phyloP scores from a whole-genome alignment of 2,329 filamentous ascomycete genomes.

The Aspergillus fructus region DNA sequence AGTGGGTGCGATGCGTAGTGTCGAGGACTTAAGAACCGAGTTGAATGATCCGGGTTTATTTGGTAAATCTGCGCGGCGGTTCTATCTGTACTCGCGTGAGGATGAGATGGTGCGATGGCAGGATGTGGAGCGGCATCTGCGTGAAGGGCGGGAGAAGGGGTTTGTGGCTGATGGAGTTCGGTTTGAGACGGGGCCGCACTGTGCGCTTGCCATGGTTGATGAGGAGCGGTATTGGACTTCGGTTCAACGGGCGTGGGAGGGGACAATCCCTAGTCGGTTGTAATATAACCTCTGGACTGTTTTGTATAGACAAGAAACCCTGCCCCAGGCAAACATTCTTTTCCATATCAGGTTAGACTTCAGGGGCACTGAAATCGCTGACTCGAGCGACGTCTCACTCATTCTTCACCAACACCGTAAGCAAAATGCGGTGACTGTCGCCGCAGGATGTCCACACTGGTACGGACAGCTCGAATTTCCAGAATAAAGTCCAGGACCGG shows the following conservation, averaged over 20 bases:
- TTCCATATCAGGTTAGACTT: too few relatives aligned
- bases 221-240: background rate
- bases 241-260: background rate
- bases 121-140: conserved; percentile 20
- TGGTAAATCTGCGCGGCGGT: conserved; percentile 11
- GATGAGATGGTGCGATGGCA: conserved; percentile 21
- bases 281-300: background rate
- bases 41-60: conserved; percentile 20
- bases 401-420: too few relatives aligned
- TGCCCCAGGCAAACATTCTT: too few relatives aligned
- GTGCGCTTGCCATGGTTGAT: conserved; percentile 21
- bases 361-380: too few relatives aligned
- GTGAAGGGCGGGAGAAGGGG: conserved; percentile 14
- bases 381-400: too few relatives aligned
- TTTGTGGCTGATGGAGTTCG: conserved; percentile 12
- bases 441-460: too few relatives aligned
- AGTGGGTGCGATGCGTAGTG: conserved; percentile 9
- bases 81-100: conserved; percentile 20
- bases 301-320: too few relatives aligned
- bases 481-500: too few relatives aligned
- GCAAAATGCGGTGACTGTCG: too few relatives aligned
- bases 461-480: too few relatives aligned
- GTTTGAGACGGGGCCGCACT: conserved; percentile 19
- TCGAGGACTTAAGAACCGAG: conserved; percentile 14
- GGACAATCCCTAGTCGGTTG: background rate